Conservation (phyloP, 768 basidiomycete species). For the Panaeolus cyanescens region DNA sequence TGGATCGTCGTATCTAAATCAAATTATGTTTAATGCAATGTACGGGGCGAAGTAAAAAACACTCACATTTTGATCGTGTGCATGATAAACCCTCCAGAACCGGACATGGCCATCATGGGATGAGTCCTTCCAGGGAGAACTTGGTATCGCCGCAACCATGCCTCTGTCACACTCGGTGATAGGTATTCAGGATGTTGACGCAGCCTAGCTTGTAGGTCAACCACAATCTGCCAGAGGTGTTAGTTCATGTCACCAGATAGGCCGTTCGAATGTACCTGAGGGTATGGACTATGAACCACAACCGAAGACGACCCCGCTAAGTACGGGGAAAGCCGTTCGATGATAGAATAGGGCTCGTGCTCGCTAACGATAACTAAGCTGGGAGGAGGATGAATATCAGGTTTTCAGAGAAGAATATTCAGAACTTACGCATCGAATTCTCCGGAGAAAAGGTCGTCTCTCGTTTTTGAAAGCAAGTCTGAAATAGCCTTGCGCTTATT, state of each 20-base stretch:
- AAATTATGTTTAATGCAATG: background rate
- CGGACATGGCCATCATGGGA: constrained; percentile 90
- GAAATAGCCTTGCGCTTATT: constrained; percentile 78
- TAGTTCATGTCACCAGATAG: background rate
- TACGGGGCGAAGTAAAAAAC: no score
- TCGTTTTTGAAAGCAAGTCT: constrained; percentile 57
- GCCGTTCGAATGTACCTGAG: constrained; percentile 62
- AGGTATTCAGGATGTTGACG: constrained; percentile 69
- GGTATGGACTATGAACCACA: constrained; percentile 82
- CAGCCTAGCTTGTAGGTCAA: constrained; percentile 73
- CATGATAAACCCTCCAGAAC: constrained; percentile 86
- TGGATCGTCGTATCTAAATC: constrained; percentile 65
- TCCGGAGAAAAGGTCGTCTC: constrained; percentile 83
- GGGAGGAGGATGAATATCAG: constrained; percentile 3
- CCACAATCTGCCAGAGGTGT: constrained; percentile 54
- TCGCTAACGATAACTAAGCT: constrained; percentile 82
- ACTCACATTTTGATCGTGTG: constrained; percentile 84
- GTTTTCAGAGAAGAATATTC: background rate
- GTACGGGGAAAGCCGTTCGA: constrained; percentile 74
- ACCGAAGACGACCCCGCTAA: constrained; percentile 85
- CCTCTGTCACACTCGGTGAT: constrained; percentile 79
- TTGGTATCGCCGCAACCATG: constrained; percentile 90
- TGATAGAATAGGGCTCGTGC: constrained; percentile 82
- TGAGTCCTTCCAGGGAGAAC: constrained; percentile 95
- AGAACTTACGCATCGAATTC: constrained; percentile 82